Conservation (phyloP, 139 green algal species). For the Nannochloris sp. region DNA sequence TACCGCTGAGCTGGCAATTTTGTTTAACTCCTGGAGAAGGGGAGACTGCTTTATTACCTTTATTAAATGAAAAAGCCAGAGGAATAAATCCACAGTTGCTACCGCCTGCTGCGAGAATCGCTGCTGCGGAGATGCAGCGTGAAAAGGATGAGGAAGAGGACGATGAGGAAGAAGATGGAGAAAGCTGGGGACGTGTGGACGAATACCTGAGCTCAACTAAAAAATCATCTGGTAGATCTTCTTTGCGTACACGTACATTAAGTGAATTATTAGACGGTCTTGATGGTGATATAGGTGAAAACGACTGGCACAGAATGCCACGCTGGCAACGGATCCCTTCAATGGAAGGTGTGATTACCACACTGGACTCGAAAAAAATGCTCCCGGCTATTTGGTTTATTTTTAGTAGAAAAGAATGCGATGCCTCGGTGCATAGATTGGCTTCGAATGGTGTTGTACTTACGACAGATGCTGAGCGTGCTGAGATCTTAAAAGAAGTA, state of each 20-base stretch:
- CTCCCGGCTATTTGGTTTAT: slow-evolving; percentile 93
- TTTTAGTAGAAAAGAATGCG: slow-evolving; percentile 71
- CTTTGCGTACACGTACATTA: too few relatives aligned
- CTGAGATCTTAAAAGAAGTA: slow-evolving; percentile 48
- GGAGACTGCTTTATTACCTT: slow-evolving; percentile 31
- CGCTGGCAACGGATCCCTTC: slow-evolving; percentile 20
- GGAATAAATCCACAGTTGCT: slow-evolving; percentile 41
- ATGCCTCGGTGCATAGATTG: slow-evolving; percentile 29
- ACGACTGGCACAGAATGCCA: slow-evolving; percentile 19
- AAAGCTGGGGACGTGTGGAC: slow-evolving; percentile 23
- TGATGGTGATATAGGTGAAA: not conserved
- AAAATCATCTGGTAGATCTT: too few relatives aligned
- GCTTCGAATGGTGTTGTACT: slow-evolving; percentile 26
- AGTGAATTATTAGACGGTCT: too few relatives aligned
- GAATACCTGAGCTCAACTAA: too few relatives aligned
- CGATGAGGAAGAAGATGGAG: not conserved
- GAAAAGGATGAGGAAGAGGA: too few relatives aligned
- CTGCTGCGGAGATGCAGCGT: not conserved
- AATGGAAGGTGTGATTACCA: slow-evolving; percentile 19
- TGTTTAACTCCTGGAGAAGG: slow-evolving; percentile 15
- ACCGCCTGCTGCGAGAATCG: slow-evolving; percentile 3
- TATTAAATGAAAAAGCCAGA: slow-evolving; percentile 28
- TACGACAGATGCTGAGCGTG: slow-evolving; percentile 36
- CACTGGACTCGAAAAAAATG: slow-evolving; percentile 46
- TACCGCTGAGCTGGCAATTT: slow-evolving; percentile 91